Evolutionary conservation across 805 yeast genomes (phyloP), one percentile per base, ranked within the genome.

Genomic region (Nakazawaea ernobii): DNA sequence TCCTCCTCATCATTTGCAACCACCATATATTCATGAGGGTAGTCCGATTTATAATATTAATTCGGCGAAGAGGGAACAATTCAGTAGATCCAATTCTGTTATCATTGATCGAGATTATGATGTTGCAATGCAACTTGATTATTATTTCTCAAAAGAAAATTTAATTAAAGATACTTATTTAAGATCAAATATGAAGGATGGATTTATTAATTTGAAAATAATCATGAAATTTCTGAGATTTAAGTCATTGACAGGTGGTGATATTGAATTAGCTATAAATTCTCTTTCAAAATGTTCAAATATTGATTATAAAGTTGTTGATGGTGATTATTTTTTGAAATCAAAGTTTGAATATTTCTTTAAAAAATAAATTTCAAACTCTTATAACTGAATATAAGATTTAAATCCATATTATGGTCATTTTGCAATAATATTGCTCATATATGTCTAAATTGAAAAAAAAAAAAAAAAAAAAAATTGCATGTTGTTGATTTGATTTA

Each of bases 81-180:
- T 33, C 15, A 17, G 32, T 6, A 36, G 42, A 14, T 36, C 49
- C 3, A 42, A 24, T 32, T 41, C 44, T 10, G 28, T 32, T 11
- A 5, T 29, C 10, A 20, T 20, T 14, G 36, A 28, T 14, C n/a
- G 39, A 10, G 39, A 32, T 13, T 11, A n/a, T 35, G 59, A 56
- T n/a, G 49, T 63, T 11, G 50, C 48, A 0, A 64, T 59, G 65
- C 97, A 91, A 69, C 68, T 91, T 44, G 88, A 84, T 60, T 92
- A 91, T 70, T 92, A 92, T 65, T 86, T 92, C 65, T 84, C 95
- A 28, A 73, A 82, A 48, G 96, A 88, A 55, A 92, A 92, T 67
- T 73, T 92, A 62, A 71, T 83, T 60, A 86, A 87, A 63, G 99
- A 92, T 68, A 66, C 80, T 42, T 92, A 69, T 64, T 72, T 92